Base-by-base conservation (phyloP, 176 grass and related monocot species). In the Elaeis guineensis region DNA sequence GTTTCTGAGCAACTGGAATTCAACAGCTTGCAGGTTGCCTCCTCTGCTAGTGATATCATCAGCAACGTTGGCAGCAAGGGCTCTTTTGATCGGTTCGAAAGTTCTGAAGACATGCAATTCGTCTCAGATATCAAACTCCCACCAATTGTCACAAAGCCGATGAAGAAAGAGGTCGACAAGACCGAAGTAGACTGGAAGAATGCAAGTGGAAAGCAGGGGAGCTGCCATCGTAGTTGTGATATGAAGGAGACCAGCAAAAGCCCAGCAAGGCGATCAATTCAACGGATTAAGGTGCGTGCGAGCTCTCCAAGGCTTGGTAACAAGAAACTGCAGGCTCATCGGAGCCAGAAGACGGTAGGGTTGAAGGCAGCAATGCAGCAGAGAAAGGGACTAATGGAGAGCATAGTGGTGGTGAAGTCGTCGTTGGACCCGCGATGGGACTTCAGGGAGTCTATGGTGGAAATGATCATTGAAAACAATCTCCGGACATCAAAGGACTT, bases 341-440 rank as follows among this genome's bases (percentile, higher is more conserved):
- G 35, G 35, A 44, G 35, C 35, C 35, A 44, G 35, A 44, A 44
- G 11, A 44, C 1, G 49, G 12, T 49, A 60, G 35, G 61, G 71
- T 1, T 55, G 48, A 2, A 53, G 68, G 49, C 25, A 55, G 14
- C 67, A 55, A 72, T 83, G 26, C 72, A 67, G 53, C 70, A 85
- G 81, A 82, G 78, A 72, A 79, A 66, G 54, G 67, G 58, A 9
- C 15, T 67, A n/a, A 17, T 5, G 49, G 53, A 66, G 86, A 78
- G 91, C 72, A 84, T 89, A 21, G 66, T 89, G 44, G 77, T 95
- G 61, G 82, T 86, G 76, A 86, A 81, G 69, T 53, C 82, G 53
- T 90, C 90, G 5, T 62, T 72, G 3, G 74, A 86, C 14, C 90
- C 90, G 21, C 73, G 75, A 70, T 84, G 66, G 59, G 90, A 90